Evolutionary conservation across 371 early-diverging fungal genomes (phyloP).

Genomic region (Dentiscutata heterogama): DNA sequence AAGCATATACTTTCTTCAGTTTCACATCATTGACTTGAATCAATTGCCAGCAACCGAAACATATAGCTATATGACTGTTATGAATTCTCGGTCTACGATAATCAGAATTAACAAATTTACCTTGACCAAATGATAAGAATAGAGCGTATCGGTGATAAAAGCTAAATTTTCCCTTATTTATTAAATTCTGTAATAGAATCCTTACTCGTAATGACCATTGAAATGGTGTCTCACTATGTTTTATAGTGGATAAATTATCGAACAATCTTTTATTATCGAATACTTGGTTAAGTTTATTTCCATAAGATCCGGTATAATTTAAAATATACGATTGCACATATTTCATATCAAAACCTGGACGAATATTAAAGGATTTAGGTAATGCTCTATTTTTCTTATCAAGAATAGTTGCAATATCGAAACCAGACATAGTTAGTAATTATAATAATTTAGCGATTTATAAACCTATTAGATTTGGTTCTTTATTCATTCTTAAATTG

Average conservation of each 20-base stretch:
- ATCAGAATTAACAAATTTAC: constrained; percentile 4
- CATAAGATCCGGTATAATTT: background rate
- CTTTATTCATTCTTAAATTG: no score
- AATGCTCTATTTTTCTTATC: background rate
- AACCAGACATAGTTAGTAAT: no score
- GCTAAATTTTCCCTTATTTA: constrained; percentile 34
- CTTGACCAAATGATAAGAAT: background rate
- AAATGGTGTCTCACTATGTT: background rate
- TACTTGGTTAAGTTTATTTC: background rate
- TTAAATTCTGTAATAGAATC: constrained; percentile 34
- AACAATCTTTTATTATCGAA: background rate
- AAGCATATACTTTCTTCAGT: constrained; percentile 5
- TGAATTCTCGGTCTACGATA: background rate
- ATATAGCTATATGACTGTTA: background rate
- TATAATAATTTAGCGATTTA: no score
- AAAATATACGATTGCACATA: background rate
- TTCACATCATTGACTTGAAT: constrained; percentile 1
- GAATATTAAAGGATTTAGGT: background rate
- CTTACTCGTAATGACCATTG: constrained; percentile 26
- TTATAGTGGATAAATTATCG: constrained; percentile 19
- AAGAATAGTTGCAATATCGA: no score
- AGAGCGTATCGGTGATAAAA: background rate
- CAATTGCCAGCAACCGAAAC: constrained; percentile 27
- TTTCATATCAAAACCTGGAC: background rate
- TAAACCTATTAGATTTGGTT: no score